Percentiles rank a stretch among this genome's conserved stretches.
Conservation (phyloP, 148 eudicot genomes). For the Cornus controversa region DNA sequence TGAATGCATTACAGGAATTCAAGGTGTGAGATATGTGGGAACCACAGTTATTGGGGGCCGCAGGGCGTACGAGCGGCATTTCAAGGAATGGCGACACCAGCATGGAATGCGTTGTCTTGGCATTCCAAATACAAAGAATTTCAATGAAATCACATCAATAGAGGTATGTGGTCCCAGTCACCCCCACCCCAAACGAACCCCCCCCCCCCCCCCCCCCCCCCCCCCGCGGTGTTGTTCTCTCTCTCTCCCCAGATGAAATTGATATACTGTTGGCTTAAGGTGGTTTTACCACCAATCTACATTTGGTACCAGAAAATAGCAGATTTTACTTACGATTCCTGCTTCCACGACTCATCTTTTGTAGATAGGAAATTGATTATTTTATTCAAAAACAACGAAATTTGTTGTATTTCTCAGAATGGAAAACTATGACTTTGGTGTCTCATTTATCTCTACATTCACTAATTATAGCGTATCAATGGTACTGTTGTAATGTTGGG, state of each 20-base stretch:
- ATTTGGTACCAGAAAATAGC: too few relatives aligned
- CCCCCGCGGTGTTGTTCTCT: too few relatives aligned
- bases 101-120: constrained; percentile 99
- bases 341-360: not conserved
- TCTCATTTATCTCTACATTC: not conserved
- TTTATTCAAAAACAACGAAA: not conserved
- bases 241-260: too few relatives aligned
- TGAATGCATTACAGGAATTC: constrained; percentile 62
- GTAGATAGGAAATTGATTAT: not conserved
- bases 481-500: too few relatives aligned
- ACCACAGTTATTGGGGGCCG: constrained; percentile 98
- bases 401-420: too few relatives aligned
- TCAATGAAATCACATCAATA: constrained; percentile 92
- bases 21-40: constrained; percentile 97
- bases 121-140: constrained; percentile 96
- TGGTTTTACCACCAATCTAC: too few relatives aligned
- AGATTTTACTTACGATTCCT: too few relatives aligned
- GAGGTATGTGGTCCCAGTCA: constrained; percentile 49
- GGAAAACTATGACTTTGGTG: not conserved
- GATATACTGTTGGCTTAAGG: too few relatives aligned
- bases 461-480: too few relatives aligned
- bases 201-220: too few relatives aligned
- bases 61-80: constrained; percentile 95
- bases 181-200: too few relatives aligned
- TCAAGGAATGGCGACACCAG: constrained; percentile 97